Evolutionary conservation across 2,329 filamentous ascomycete genomes (phyloP), one percentile per base, ranked within the genome.

Genomic region (Magnaporthiopsis incrustans): DNA sequence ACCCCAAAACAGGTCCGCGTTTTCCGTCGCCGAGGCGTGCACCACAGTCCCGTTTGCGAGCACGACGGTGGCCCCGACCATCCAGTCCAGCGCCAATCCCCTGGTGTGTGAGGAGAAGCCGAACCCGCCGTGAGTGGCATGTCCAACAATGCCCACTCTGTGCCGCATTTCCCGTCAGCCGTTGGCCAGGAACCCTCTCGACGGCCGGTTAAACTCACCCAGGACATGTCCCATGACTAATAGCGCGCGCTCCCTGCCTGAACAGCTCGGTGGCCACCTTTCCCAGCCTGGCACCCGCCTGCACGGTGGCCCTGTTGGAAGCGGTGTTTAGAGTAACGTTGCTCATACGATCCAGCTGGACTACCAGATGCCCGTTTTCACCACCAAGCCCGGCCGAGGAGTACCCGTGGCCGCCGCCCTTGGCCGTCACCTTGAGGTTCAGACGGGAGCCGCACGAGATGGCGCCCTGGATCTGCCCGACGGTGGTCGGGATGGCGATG

Each of bases 191-290:
- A 59, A 32, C 6, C 33, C 11, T 4, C 14, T 15, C 4, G 27
- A 25, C 18, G 8, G 38, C 25, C 35, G 15, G 33, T 35, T 35
- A 35, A 4, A 70, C 76, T 72, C 68, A 81, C 80, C 77, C 79
- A 4, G 82, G 80, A 67, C 81, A 84, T 1, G 81, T 82, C 15
- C 82, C 81, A 60, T 84, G 81, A 32, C 78, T 73, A 5, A 84
- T 72, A 1, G 77, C 81, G 15, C 70, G 78, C 67, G 65, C 68
- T 0, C 74, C 75, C 62, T 78, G 73, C 22, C 71, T 69, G 60
- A 73, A 76, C 5, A 81, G 69, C 66, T 78, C 73, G 4, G 66
- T 70, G 0, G 77, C 78, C 8, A 81, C 74, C 60, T 80, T 77
- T 0, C 82, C 83, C 2, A 85, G 72, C 15, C 82, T 74, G 0